phyloP scores from a whole-genome alignment of 2,329 filamentous ascomycete genomes.

The Fusarium redolens region DNA sequence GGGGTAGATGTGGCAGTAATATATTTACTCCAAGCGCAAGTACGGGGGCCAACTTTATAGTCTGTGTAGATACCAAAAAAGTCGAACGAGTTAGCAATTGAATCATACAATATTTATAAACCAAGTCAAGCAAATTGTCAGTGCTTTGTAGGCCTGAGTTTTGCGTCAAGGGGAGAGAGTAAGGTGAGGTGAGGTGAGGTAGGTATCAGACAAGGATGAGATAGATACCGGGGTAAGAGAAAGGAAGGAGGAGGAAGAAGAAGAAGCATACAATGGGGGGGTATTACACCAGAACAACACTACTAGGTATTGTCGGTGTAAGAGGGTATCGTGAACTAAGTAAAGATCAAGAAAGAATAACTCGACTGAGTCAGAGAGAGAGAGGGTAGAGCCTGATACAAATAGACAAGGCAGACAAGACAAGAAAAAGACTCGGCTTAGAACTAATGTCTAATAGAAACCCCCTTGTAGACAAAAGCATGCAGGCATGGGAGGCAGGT shows the following conservation, averaged over 20 bases:
- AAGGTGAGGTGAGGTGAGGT: not conserved
- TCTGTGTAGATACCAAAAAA: slow-evolving; percentile 22
- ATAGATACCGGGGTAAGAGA: slow-evolving; percentile 25
- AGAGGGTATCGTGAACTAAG: slow-evolving; percentile 26
- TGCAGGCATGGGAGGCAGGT: not conserved
- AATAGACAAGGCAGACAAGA: slow-evolving; percentile 13
- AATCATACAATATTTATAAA: slow-evolving; percentile 20
- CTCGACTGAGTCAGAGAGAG: not conserved
- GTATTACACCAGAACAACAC: slow-evolving; percentile 11
- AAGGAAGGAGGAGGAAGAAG: not conserved
- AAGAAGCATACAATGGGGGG: slow-evolving; percentile 13
- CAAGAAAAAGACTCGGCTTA: slow-evolving; percentile 1
- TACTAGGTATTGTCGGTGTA: slow-evolving; percentile 10
- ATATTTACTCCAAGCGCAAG: slow-evolving; percentile 37
- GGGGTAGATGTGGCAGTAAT: slow-evolving; percentile 42
- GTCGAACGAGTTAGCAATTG: slow-evolving; percentile 42
- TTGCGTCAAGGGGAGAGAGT: slow-evolving; percentile 23
- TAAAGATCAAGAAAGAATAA: not conserved
- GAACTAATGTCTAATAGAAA: slow-evolving; percentile 29
- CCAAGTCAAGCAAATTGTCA: slow-evolving; percentile 20
- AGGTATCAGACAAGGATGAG: slow-evolving; percentile 35
- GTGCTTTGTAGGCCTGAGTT: slow-evolving; percentile 30
- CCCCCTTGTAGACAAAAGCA: slow-evolving; percentile 20
- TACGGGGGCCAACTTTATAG: slow-evolving; percentile 30
- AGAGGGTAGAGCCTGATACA: slow-evolving; percentile 24